Percentiles rank a stretch among this genome's conserved stretches.
phyloP scores from a whole-genome alignment of 495 filamentous ascomycete genomes.

The Penicillium pulvis region DNA sequence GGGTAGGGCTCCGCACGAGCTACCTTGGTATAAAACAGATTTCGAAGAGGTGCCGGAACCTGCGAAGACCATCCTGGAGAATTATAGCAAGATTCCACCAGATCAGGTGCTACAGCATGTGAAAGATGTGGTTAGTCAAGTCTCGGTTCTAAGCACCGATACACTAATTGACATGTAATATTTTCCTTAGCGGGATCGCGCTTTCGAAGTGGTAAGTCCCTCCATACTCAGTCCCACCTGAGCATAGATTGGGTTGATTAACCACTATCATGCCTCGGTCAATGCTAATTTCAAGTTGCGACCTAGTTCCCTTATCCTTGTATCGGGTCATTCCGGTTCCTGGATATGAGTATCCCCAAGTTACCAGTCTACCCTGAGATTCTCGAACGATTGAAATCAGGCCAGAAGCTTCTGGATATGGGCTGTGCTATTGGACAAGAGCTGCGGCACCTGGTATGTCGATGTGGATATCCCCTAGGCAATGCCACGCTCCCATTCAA shows the following conservation, averaged over 20 bases:
- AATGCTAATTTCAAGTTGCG: background rate
- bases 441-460: conserved; percentile 35
- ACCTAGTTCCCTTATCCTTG: conserved; percentile 50
- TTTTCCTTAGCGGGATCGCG: conserved; percentile 19
- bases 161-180: background rate
- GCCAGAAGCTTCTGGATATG: conserved; percentile 43
- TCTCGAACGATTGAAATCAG: conserved; percentile 40
- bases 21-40: conserved; percentile 25
- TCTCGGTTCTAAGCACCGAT: background rate
- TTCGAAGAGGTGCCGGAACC: conserved; percentile 22
- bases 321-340: conserved; percentile 55
- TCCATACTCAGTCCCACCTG: background rate
- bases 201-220: conserved; percentile 24
- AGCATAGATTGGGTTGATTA: background rate
- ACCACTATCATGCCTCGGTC: background rate
- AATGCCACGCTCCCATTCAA: background rate
- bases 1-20: conserved; percentile 8
- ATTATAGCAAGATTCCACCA: conserved; percentile 49
- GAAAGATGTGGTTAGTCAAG: conserved; percentile 41
- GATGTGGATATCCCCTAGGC: background rate
- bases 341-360: conserved; percentile 41
- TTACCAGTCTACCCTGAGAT: conserved; percentile 39
- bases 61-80: conserved; percentile 40
- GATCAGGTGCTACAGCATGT: conserved; percentile 50
- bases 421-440: conserved; percentile 45